Evolutionary conservation across 768 basidiomycete genomes (phyloP).

Genomic region (Kockovaella imperatae): DNA sequence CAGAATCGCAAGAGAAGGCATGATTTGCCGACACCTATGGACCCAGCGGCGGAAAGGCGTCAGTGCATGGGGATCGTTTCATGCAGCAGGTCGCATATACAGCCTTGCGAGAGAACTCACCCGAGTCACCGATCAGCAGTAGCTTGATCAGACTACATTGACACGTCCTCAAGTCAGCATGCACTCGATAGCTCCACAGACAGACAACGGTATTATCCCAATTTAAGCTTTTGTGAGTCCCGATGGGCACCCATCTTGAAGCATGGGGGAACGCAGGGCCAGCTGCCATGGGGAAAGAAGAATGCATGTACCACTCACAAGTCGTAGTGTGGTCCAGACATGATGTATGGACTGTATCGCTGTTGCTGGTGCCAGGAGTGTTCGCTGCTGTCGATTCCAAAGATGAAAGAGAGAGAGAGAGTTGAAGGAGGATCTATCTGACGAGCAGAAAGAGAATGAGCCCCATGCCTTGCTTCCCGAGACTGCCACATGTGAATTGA

Average conservation of each 20-base stretch:
- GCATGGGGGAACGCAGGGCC: too few relatives aligned
- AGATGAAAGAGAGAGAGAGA: constrained; percentile 1
- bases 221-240: too few relatives aligned
- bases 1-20: constrained; percentile 62
- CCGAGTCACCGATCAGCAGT: constrained; percentile 92
- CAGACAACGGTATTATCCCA: too few relatives aligned
- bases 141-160: constrained; percentile 52
- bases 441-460: too few relatives aligned
- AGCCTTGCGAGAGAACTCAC: constrained; percentile 47
- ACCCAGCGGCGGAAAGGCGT: not conserved
- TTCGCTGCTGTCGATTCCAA: too few relatives aligned
- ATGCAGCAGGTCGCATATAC: not conserved
- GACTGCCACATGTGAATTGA: too few relatives aligned
- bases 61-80: not conserved
- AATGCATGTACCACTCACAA: constrained; percentile 71
- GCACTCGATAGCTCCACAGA: too few relatives aligned
- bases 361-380: too few relatives aligned
- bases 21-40: constrained; percentile 82
- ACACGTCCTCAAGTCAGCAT: too few relatives aligned
- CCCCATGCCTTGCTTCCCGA: too few relatives aligned
- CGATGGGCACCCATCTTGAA: too few relatives aligned
- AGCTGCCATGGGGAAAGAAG: too few relatives aligned
- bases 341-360: constrained; percentile 11
- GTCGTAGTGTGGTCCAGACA: constrained; percentile 74
- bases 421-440: not conserved